phyloP scores from a whole-genome alignment of 2,329 filamentous ascomycete species.

The Beauveria pseudobassiana region DNA sequence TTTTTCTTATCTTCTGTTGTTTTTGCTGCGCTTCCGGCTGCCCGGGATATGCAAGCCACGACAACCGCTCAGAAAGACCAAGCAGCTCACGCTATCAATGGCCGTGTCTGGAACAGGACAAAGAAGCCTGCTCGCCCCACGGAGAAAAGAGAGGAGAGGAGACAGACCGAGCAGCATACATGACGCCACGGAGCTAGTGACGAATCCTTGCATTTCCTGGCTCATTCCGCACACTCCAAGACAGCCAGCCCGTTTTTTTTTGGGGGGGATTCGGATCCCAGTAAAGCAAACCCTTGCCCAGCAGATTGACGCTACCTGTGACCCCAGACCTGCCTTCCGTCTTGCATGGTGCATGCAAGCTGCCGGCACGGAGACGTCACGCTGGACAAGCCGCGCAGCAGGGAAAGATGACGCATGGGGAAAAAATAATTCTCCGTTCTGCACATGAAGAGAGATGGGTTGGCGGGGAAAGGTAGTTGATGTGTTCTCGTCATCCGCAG shows the following conservation, averaged over 20 bases:
- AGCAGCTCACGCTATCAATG: neutral
- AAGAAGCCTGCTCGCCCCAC: neutral
- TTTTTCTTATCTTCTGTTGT: neutral
- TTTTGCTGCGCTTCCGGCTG: neutral
- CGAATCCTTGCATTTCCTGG: neutral
- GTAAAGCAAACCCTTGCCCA: neutral
- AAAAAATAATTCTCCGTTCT: neutral
- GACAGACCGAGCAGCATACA: neutral
- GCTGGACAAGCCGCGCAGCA: neutral
- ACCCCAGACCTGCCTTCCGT: neutral
- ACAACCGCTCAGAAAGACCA: neutral
- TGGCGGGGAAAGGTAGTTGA: neutral
- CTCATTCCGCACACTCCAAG: neutral
- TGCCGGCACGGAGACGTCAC: neutral
- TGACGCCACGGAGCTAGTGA: neutral
- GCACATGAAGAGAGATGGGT: neutral
- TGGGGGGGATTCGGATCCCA: neutral
- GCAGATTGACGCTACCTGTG: constrained; percentile 4
- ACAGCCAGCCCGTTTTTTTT: neutral
- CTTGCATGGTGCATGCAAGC: constrained; percentile 9
- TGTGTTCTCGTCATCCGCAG: neutral
- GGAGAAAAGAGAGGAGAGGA: neutral
- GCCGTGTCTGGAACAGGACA: neutral
- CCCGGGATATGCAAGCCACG: neutral
- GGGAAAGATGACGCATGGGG: neutral